Conservation (phyloP, 2,329 filamentous ascomycete genomes). For the Nemania sp. region DNA sequence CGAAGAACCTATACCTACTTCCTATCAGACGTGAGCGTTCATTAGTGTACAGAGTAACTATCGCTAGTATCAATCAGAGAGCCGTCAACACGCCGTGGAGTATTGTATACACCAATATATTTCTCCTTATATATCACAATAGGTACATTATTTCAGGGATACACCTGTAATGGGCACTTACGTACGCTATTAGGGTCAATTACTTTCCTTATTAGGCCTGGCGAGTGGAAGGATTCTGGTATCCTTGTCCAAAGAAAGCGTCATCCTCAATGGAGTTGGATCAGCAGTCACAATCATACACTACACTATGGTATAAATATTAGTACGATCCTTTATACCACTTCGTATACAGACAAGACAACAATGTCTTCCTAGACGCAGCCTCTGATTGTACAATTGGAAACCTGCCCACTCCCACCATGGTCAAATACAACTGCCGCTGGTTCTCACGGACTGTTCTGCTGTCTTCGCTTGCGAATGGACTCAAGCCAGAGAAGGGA, state of each 20-base stretch:
- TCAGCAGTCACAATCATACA: neutral
- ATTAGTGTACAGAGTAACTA: slow-evolving; percentile 18
- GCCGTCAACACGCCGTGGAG: neutral
- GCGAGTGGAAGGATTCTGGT: slow-evolving; percentile 6
- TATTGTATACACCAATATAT: too few species aligned
- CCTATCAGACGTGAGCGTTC: slow-evolving; percentile 17
- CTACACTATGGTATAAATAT: neutral
- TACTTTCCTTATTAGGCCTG: slow-evolving; percentile 9
- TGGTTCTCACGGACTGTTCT: slow-evolving; percentile 14
- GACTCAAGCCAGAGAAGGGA: slow-evolving; percentile 12
- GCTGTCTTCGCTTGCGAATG: slow-evolving; percentile 13
- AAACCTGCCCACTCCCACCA: slow-evolving; percentile 11
- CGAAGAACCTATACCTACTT: slow-evolving; percentile 14
- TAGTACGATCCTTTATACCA: slow-evolving; percentile 3
- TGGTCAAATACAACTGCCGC: slow-evolving; percentile 15
- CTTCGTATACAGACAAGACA: slow-evolving; percentile 9
- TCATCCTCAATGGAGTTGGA: slow-evolving; percentile 7
- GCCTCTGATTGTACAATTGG: slow-evolving; percentile 5
- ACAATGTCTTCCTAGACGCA: slow-evolving; percentile 12
- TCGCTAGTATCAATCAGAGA: slow-evolving; percentile 10
- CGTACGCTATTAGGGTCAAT: slow-evolving; percentile 1
- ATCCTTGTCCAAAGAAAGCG: slow-evolving; percentile 12
- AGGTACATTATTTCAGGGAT: slow-evolving; percentile 6
- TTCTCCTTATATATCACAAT: too few species aligned
- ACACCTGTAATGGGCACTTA: neutral